Percentiles rank a stretch among this genome's conserved stretches.
Conservation (phyloP, 2,329 filamentous ascomycete genomes). For the Sclerotinia sclerotiorum region DNA sequence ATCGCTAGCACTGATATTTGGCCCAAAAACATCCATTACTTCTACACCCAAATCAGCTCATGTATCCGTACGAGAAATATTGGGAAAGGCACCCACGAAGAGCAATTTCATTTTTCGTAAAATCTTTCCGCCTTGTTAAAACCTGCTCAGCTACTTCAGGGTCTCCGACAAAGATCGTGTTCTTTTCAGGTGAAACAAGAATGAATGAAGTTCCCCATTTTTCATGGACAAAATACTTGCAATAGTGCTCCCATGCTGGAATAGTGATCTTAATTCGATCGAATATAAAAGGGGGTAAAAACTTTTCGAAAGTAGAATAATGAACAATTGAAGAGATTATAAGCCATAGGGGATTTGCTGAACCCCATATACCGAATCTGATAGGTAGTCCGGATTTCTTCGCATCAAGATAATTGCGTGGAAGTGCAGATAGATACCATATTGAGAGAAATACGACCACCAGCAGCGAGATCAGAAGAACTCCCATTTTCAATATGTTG, state of each 20-base stretch:
- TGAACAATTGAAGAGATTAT: constrained; percentile 14
- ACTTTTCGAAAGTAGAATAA: constrained; percentile 7
- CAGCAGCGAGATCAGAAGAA: neutral
- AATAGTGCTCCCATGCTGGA: constrained; percentile 26
- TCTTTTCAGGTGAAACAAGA: constrained; percentile 22
- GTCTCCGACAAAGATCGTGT: constrained; percentile 24
- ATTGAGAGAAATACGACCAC: neutral
- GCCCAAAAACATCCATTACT: constrained; percentile 6
- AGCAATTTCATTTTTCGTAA: constrained; percentile 20
- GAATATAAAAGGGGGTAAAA: constrained; percentile 25
- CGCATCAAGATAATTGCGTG: constrained; percentile 23
- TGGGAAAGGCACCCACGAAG: neutral
- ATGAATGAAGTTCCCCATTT: constrained; percentile 24
- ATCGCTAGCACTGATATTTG: constrained; percentile 30
- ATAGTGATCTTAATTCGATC: constrained; percentile 25
- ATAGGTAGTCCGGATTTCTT: constrained; percentile 26
- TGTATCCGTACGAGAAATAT: neutral
- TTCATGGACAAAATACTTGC: constrained; percentile 23
- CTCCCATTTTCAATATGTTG: neutral
- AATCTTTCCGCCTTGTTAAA: constrained; percentile 24
- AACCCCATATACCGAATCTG: constrained; percentile 22
- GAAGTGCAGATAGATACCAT: constrained; percentile 15
- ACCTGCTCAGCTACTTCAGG: constrained; percentile 24
- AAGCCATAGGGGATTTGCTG: constrained; percentile 25
- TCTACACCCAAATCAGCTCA: neutral